These are phyloP conservation scores for Thalassiosira profunda DNA, from an alignment of 108 stramenopile species.

Conservation along the genomic window DNA sequence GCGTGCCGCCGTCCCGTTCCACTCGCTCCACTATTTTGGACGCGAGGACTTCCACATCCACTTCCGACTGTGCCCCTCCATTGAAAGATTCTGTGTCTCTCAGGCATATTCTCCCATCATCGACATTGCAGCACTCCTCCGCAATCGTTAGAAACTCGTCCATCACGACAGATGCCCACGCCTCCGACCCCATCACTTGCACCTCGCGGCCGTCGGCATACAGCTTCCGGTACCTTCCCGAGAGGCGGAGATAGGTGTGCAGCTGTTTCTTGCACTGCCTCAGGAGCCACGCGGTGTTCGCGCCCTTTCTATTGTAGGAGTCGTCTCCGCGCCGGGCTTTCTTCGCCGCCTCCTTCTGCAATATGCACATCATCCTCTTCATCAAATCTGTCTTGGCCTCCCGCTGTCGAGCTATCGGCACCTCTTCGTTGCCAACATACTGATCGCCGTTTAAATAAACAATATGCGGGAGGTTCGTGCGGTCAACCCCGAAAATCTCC, in stretches of 20 bases:
- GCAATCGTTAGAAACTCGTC: slow-evolving; percentile 9
- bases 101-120: neutral
- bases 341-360: slow-evolving; percentile 33
- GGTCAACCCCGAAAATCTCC: slow-evolving; percentile 39
- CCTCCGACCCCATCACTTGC: neutral
- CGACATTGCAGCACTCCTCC: neutral
- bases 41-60: neutral
- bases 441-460: slow-evolving; percentile 9
- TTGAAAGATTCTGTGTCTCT: too few species aligned
- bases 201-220: neutral
- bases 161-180: slow-evolving; percentile 10
- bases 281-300: slow-evolving; percentile 38
- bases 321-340: slow-evolving; percentile 9
- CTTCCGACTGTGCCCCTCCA: neutral
- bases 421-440: neutral
- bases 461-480: slow-evolving; percentile 33
- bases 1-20: slow-evolving; percentile 44
- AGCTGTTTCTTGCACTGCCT: slow-evolving; percentile 27
- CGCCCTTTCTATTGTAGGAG: neutral
- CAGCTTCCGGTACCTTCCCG: slow-evolving; percentile 14
- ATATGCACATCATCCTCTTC: slow-evolving; percentile 31
- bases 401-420: neutral
- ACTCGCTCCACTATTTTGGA: neutral
- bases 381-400: neutral
- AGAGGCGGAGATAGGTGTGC: slow-evolving; percentile 35